Evolutionary conservation across 306 rosid genomes (phyloP), one percentile per base, ranked within the genome.

Genomic region (Glycine soja): DNA sequence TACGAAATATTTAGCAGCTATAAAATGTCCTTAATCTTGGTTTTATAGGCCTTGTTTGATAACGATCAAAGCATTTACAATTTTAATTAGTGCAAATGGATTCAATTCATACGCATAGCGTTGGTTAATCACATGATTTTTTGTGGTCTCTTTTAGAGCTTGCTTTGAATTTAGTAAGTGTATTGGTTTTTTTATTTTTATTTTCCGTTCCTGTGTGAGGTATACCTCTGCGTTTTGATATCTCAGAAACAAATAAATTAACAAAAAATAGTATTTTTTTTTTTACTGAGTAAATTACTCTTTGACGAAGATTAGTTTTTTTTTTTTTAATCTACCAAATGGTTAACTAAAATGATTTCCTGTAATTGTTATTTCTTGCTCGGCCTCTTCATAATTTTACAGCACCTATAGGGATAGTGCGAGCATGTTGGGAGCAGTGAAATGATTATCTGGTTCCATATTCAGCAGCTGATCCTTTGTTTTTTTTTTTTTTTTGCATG

Each of bases 31-130:
- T 30, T 68, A 3, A 47, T 64, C 45, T 15, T 12, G 16, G 42
- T 73, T 53, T 68, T 52, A 30, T 32, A 48, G 65, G 51, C 9
- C 6, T 51, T 82, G 13, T 10, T 42, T 82, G 16, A 10, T 19
- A 5, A 69, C 11, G 38, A 15, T 38, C 24, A 6, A 16, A 14
- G 19, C 38, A 4, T 38, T 77, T 64, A 45, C 19, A 5, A 46
- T 72, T 73, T 75, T 16, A 42, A 43, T 42, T 70, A 64, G 61
- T 62, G 67, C 38, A 54, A 56, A 58, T 86, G 74, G 77, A 74
- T 53, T 18, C 10, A 4, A 13, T 18, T 70, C 11, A 51, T 14
- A 9, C 13, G 10, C 19, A 51, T 40, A 5, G 50, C 59, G 38
- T 69, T 45, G 78, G 48, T 67, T 72, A 30, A 34, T 76, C 61